phyloP scores from a whole-genome alignment of 2,329 filamentous ascomycete genomes.

The Aphanocladium album region DNA sequence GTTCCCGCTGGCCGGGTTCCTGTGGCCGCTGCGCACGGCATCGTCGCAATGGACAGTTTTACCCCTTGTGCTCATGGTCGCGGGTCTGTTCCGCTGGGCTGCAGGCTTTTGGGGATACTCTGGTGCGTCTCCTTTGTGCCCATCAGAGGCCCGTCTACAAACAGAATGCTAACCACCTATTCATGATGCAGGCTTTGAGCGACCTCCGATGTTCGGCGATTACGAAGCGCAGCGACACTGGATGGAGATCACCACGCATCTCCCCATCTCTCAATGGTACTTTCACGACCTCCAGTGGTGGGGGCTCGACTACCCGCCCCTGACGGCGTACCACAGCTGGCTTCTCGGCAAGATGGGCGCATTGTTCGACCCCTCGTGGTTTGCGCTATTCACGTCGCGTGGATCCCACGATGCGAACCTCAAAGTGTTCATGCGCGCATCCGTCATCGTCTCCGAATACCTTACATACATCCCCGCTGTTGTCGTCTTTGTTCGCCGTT shows the following conservation, averaged over 20 bases:
- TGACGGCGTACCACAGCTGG: conserved; percentile 99
- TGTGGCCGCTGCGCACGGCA: conserved; percentile 83
- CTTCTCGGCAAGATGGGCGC: conserved; percentile 80
- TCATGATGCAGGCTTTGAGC: conserved; percentile 57
- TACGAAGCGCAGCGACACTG: conserved; percentile 98
- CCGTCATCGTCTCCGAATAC: conserved; percentile 87
- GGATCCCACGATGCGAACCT: conserved; percentile 72
- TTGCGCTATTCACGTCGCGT: conserved; percentile 75
- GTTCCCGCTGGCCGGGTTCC: conserved; percentile 88
- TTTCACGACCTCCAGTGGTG: conserved; percentile 96
- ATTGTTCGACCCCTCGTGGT: conserved; percentile 78
- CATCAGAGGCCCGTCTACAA: background rate
- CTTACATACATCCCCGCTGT: conserved; percentile 80
- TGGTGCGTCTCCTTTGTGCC: conserved; percentile 45
- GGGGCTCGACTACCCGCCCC: conserved; percentile 94
- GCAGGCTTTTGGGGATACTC: conserved; percentile 94
- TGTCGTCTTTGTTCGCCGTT: conserved; percentile 79
- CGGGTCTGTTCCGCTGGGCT: conserved; percentile 90
- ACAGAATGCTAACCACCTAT: conserved; percentile 13
- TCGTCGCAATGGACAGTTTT: conserved; percentile 89
- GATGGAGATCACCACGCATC: conserved; percentile 92
- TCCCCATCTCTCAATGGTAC: conserved; percentile 94
- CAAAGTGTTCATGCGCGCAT: conserved; percentile 94
- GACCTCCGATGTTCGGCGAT: conserved; percentile 89
- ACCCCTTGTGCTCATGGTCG: conserved; percentile 80